phyloP scores from a whole-genome alignment of 805 yeast species.

The Candida sphagnicola region DNA sequence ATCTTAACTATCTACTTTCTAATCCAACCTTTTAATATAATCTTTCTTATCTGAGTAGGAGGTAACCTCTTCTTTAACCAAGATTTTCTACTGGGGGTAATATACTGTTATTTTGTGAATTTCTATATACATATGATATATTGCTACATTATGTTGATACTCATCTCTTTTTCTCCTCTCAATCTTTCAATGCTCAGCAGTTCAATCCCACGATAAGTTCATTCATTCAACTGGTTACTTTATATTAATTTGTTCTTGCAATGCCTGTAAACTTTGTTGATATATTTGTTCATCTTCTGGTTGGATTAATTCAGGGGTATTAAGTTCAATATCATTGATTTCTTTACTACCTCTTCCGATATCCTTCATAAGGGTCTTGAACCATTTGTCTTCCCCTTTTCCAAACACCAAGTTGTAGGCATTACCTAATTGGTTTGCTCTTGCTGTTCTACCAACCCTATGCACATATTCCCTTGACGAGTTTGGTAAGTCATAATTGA shows the following conservation, averaged over 20 bases:
- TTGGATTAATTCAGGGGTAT: conserved; percentile 16
- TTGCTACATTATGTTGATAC: too few species aligned
- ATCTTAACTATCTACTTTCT: too few species aligned
- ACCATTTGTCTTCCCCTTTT: conserved; percentile 72
- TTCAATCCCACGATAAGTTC: too few species aligned
- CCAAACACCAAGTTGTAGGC: conserved; percentile 76
- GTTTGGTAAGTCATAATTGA: conserved; percentile 88
- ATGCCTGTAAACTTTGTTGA: conserved; percentile 20
- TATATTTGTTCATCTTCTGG: conserved; percentile 23
- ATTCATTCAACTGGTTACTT: neutral
- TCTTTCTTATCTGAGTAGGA: too few species aligned
- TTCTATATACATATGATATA: too few species aligned
- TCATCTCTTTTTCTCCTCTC: too few species aligned
- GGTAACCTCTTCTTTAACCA: too few species aligned
- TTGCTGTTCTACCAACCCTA: conserved; percentile 94
- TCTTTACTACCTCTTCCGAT: conserved; percentile 37
- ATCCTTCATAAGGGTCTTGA: conserved; percentile 43
- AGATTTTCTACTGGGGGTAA: too few species aligned
- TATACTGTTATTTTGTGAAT: too few species aligned
- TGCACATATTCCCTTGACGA: conserved; percentile 92
- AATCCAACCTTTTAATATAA: too few species aligned
- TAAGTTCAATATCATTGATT: conserved; percentile 19
- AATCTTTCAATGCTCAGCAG: too few species aligned
- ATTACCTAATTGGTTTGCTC: conserved; percentile 78
- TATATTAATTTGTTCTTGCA: conserved; percentile 16